Evolutionary conservation across 2,329 filamentous ascomycete species (phyloP), one percentile per base, ranked within the genome.

Genomic region (Herpotrichia juniperi): DNA sequence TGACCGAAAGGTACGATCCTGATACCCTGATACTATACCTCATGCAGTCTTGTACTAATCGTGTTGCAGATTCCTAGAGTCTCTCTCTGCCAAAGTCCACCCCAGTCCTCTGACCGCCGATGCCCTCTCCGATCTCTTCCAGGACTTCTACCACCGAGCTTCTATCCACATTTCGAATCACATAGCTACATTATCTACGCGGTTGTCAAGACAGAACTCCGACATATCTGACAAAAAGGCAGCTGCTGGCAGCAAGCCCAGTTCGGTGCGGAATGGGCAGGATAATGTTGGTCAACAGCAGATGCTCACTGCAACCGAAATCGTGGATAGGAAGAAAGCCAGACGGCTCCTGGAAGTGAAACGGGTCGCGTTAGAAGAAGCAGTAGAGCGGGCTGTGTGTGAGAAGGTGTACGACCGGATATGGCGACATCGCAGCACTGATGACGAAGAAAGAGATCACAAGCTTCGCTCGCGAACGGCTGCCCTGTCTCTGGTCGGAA

Each of bases 381-480:
- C 92, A 3, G 90, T 97, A 0, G 94, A 99, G 71, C 85, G 90
- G 58, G 85, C 89, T 57, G 83, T 93, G 10, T 96, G 91, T 67
- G 91, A 96, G 69, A 87, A 87, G 47, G 87, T 81, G 4, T 97
- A 97, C 68, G 83, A 87, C 51, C 87, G 89, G 59, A 91, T 99
- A 69, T 99, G 93, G 83, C 87, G 92, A 42, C 94, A 99, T 72
- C 86, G 89, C 53, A 94, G 83, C 69, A 96, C 93, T 0, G 87
- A 97, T 65, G 94, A 99, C 68, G 93, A 97, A 74, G 93, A 94
- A 11, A 85, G 93, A 66, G 94, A 99, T 69, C 93, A 96, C 66
- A 97, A 96, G 70, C 80, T 99, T 45, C 86, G 94, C 25, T 99
- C 94, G 9, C 94, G 96, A 66, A 97, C 93, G 1, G 93, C 93